Percentiles rank a stretch among this genome's conserved stretches.
Evolutionary conservation across 1,139 yeast genomes (phyloP).

Genomic region (Pichia cactophila): DNA sequence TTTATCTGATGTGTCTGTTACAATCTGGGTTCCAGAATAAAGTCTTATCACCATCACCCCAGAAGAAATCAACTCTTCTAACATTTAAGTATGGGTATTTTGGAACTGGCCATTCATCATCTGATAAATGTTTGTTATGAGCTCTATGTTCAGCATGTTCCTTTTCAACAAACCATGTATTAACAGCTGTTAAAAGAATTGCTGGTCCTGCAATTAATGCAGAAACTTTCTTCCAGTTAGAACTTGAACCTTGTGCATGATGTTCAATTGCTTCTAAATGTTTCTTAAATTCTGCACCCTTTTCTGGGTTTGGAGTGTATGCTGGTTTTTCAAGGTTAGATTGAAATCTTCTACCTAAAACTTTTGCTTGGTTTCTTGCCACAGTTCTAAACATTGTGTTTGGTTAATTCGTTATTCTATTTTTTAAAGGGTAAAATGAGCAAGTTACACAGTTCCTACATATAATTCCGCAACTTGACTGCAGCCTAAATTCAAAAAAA

Average conservation of each 20-base stretch:
- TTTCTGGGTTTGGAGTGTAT: conserved; percentile 36
- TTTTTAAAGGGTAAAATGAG: background rate
- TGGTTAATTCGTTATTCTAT: background rate
- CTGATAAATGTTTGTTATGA: conserved; percentile 68
- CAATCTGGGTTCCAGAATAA: conserved; percentile 91
- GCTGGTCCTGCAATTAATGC: conserved; percentile 77
- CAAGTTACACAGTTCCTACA: background rate
- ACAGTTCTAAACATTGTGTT: conserved; percentile 23
- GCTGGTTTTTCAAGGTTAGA: conserved; percentile 25
- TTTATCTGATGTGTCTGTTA: conserved; percentile 64
- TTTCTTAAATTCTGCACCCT: conserved; percentile 47
- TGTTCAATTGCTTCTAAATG: conserved; percentile 49
- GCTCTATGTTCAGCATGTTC: conserved; percentile 87
- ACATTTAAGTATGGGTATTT: conserved; percentile 88
- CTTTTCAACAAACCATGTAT: conserved; percentile 72
- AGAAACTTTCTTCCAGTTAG: conserved; percentile 81
- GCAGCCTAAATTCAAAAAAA: background rate
- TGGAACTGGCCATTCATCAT: conserved; percentile 78
- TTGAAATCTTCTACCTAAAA: conserved; percentile 26
- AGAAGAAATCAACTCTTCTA: conserved; percentile 81
- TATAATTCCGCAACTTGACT: background rate
- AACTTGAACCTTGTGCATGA: conserved; percentile 72
- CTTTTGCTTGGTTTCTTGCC: conserved; percentile 20
- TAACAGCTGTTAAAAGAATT: conserved; percentile 64
- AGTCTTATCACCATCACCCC: conserved; percentile 99